Base-by-base conservation (phyloP, 768 basidiomycete species). In the Russula sp. region DNA sequence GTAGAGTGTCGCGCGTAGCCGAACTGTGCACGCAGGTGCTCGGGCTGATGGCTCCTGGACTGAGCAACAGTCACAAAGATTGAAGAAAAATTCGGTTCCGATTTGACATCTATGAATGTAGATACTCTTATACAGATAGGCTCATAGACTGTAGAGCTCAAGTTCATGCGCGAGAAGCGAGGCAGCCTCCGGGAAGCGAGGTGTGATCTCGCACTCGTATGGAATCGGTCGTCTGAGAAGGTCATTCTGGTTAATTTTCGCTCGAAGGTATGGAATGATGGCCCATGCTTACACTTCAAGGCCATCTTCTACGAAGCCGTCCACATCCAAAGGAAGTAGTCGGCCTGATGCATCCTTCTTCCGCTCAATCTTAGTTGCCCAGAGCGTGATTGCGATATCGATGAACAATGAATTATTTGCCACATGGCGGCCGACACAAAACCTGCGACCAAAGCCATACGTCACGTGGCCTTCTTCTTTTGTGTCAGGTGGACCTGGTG, bases 371-470 rank as follows among this genome's bases (percentile, higher is more conserved):
- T 50, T 66, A 35, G 34, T 31, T 9, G 62, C 52, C 65, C 65
- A 66, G 31, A 66, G 65, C 22, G 55, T 11, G 32, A 64, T 45
- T 2, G 65, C 62, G 20, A 66, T 66, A 39, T 66, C 52, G 62
- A 66, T 66, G 57, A 66, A 66, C 11, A 66, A 32, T 10, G 65
- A 65, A 35, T 66, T 65, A 22, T 66, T 66, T 4, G 65, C 62
- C 16, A 66, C 63, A 50, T 66, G 65, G 27, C 61, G 63, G 14
- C 65, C 65, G 11, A 66, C 65, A 59, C 65, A 66, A 48, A 66
- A 31, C 11, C 65, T 65, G 22, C 65, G 62, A 40, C 65, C 65
- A 39, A 66, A 66, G 10, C 65, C 65, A 27, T 59, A 66, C 22
- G 65, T 59, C 1, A 65, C 20, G 22, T 66, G 65, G 20, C 65